A percentile compares a stretch with the other conserved stretches of the same genome.
phyloP scores from a whole-genome alignment of 2,329 filamentous ascomycete genomes.

The Aspergillus quadricinctus region DNA sequence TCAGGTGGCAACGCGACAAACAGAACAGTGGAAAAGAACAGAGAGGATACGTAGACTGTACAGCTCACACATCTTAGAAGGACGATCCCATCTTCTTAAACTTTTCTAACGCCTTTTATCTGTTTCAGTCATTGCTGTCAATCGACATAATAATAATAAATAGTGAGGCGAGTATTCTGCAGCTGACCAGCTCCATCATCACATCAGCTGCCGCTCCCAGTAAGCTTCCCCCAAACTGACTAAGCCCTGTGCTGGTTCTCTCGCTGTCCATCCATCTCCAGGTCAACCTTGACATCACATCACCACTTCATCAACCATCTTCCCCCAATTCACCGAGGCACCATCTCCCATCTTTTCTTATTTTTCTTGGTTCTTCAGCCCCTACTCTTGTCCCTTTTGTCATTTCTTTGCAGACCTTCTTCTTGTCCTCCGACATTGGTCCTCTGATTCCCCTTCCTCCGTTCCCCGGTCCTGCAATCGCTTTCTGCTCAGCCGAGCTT shows the following conservation, averaged over 20 bases:
- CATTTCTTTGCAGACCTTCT: constrained; percentile 15
- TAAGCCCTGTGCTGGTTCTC: constrained; percentile 31
- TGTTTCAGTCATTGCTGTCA: background rate
- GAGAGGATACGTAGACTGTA: background rate
- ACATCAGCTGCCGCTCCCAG: constrained; percentile 6
- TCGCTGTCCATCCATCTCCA: constrained; percentile 26
- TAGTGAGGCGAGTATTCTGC: constrained; percentile 9
- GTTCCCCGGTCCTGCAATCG: constrained; percentile 22
- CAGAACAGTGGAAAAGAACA: background rate
- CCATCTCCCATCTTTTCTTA: constrained; percentile 19
- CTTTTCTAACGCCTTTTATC: background rate
- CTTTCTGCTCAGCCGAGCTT: constrained; percentile 28
- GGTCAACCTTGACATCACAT: constrained; percentile 38
- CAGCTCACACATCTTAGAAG: no score
- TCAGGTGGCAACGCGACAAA: background rate
- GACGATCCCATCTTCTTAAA: background rate
- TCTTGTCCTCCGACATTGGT: constrained; percentile 12
- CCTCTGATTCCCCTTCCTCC: constrained; percentile 23
- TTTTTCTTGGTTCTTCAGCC: constrained; percentile 3
- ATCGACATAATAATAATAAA: background rate
- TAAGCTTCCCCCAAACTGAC: constrained; percentile 26
- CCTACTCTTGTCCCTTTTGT: constrained; percentile 7
- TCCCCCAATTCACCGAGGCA: constrained; percentile 7
- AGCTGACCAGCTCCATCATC: constrained; percentile 13
- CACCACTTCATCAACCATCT: constrained; percentile 26